These are phyloP conservation scores for Ogataea glucozyma DNA, from an alignment of 805 yeast species.

Conservation along the genomic window DNA sequence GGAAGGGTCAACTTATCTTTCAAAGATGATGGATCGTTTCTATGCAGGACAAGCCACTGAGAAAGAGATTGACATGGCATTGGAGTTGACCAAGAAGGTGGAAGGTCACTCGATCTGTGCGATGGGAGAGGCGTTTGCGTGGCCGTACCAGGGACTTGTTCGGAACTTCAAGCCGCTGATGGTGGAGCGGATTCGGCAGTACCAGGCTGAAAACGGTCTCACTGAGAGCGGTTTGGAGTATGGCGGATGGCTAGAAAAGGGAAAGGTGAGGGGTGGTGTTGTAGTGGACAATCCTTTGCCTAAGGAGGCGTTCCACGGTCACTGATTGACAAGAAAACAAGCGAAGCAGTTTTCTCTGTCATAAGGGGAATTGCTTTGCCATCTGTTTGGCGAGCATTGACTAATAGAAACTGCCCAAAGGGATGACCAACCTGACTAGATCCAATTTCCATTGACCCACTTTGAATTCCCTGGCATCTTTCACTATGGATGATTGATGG, in stretches of 20 bases:
- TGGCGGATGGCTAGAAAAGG: conserved; percentile 79
- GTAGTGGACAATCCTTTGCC: conserved; percentile 64
- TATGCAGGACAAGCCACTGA: conserved; percentile 75
- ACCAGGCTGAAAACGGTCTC: conserved; percentile 46
- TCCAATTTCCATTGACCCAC: no score
- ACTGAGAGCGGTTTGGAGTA: conserved; percentile 39
- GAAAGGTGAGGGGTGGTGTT: conserved; percentile 60
- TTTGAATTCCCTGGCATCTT: no score
- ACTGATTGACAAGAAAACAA: conserved; percentile 15
- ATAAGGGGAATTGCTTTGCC: no score
- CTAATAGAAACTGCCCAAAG: no score
- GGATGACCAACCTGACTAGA: no score
- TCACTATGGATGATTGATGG: no score
- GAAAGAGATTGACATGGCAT: conserved; percentile 81
- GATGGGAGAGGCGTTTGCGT: conserved; percentile 88
- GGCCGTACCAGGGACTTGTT: conserved; percentile 91
- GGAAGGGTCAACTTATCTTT: conserved; percentile 88
- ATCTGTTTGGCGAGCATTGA: no score
- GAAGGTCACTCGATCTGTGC: conserved; percentile 95
- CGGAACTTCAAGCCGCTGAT: conserved; percentile 82
- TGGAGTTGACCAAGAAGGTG: conserved; percentile 80
- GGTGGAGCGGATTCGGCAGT: conserved; percentile 72
- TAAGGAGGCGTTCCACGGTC: conserved; percentile 37
- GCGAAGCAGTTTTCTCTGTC: not conserved
- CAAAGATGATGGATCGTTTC: conserved; percentile 82